Evolutionary conservation across 2,329 filamentous ascomycete species (phyloP), one percentile per base, ranked within the genome.

Genomic region (Fusarium sulawesiense): DNA sequence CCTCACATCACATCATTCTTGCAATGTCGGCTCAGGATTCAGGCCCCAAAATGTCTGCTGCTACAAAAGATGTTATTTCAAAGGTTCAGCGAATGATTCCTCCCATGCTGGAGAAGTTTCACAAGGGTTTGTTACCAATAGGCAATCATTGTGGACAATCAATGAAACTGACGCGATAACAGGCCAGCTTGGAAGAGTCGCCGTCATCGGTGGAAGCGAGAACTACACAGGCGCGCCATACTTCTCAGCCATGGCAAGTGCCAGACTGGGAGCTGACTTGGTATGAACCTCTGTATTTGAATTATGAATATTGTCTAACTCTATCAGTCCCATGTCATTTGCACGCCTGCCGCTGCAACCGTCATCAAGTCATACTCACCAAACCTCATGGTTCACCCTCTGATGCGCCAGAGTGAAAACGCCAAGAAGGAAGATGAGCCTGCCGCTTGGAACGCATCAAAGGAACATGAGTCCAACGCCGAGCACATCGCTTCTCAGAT

Each of bases 281-380:
- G 93, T 95, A 85, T 6, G 29, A 23, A 20, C 18, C 14, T 32
- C 12, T 42, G 18, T 27, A 21, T 10, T 42, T 21, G 18, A 32
- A 23, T 44, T 20, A 12, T 42, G 20, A 44, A 16, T 12, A 23
- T 6, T 30, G 4, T 42, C 62, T 70, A 18, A 74, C 21, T 29
- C 32, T 13, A 45, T 10, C 21, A 93, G 93, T 93, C 91, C 70
- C 95, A 98, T 82, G 92, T 99, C 68, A 97, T 99, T 77, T 99
- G 96, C 84, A 97, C 97, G 64, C 93, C 93, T 12, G 91, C 88
- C 57, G 96, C 96, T 4, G 93, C 87, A 48, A 86, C 89, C 76
- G 94, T 98, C 40, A 97, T 99, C 82, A 99, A 99, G 84, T 93
- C 93, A 6, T 99, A 98, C 83, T 98, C 94, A 21, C 96, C 96